Conservation (phyloP, 371 early-diverging fungal genomes). For the Phascolomyces articulosus region DNA sequence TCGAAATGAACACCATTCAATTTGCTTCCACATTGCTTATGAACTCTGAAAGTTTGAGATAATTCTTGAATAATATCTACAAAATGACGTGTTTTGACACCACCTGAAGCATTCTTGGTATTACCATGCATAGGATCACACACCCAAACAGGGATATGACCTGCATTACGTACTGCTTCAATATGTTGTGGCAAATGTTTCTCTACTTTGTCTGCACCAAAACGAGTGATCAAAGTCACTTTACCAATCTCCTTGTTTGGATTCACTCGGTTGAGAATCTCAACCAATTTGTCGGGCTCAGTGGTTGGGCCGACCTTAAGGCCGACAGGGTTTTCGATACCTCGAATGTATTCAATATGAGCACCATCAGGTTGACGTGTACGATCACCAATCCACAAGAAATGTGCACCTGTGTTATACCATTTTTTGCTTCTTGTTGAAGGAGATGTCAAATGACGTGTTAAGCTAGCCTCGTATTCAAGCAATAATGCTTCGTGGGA, state of each 20-base stretch:
- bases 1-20: slow-evolving; percentile 97
- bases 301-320: slow-evolving; percentile 95
- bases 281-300: slow-evolving; percentile 81
- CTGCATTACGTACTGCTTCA: slow-evolving; percentile 81
- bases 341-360: slow-evolving; percentile 95
- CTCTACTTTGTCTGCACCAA: slow-evolving; percentile 85
- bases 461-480: slow-evolving; percentile 89
- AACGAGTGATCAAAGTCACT: slow-evolving; percentile 94
- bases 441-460: slow-evolving; percentile 60
- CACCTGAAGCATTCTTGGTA: slow-evolving; percentile 79
- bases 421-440: slow-evolving; percentile 48
- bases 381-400: slow-evolving; percentile 98
- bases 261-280: slow-evolving; percentile 84
- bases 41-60: slow-evolving; percentile 81
- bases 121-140: slow-evolving; percentile 99
- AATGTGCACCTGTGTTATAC: slow-evolving; percentile 83
- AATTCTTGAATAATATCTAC: slow-evolving; percentile 84
- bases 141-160: slow-evolving; percentile 93
- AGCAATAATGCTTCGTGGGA: slow-evolving; percentile 95
- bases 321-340: slow-evolving; percentile 94
- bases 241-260: slow-evolving; percentile 88
- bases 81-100: slow-evolving; percentile 91
- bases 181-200: slow-evolving; percentile 87
- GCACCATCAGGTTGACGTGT: slow-evolving; percentile 95
- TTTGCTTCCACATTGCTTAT: slow-evolving; percentile 70